Evolutionary conservation across 2,329 filamentous ascomycete species (phyloP).

Genomic region (Colletotrichum sp.): DNA sequence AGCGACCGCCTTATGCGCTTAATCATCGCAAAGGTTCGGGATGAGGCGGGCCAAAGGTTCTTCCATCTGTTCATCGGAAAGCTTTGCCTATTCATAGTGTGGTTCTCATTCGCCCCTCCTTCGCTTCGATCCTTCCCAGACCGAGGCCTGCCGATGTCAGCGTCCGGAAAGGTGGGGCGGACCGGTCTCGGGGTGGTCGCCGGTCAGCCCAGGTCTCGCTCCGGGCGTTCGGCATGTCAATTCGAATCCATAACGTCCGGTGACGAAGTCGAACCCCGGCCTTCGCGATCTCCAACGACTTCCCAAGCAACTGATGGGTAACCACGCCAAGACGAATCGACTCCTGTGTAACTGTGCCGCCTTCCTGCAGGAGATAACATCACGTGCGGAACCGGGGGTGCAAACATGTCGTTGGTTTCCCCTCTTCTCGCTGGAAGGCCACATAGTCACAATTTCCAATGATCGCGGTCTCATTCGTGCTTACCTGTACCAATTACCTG

Average conservation of each 20-base stretch:
- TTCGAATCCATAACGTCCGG: background rate
- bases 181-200: background rate
- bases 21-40: background rate
- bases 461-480: background rate
- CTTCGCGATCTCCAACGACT: background rate
- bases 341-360: background rate
- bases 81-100: background rate
- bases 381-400: background rate
- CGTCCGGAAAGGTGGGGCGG: background rate
- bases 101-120: background rate
- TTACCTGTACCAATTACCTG: accelerated
- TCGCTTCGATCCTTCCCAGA: background rate
- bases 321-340: background rate
- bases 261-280: background rate
- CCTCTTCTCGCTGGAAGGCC: background rate
- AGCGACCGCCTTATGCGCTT: background rate
- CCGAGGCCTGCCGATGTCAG: background rate
- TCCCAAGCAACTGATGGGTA: background rate
- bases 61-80: background rate
- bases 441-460: background rate
- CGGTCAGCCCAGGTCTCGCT: background rate
- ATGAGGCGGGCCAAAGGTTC: background rate
- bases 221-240: background rate
- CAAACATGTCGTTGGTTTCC: background rate
- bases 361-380: background rate